These are phyloP conservation scores for Oryza coarctata DNA, from an alignment of 176 grass and related monocot species.

Conservation along the genomic window DNA sequence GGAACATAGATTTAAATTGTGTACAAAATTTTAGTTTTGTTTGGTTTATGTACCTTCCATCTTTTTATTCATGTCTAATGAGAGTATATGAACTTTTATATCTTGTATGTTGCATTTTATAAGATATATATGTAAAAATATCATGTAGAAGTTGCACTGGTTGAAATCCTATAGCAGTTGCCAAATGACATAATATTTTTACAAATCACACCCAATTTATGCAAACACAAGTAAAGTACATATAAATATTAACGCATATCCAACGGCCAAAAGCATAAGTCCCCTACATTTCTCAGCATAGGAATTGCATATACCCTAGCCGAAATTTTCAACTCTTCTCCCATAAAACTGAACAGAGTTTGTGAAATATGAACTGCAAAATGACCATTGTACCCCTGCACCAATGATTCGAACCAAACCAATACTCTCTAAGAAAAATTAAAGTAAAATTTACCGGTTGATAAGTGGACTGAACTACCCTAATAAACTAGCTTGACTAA, in stretches of 20 bases:
- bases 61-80: no score
- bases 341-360: neutral
- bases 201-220: no score
- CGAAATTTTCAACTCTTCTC: neutral
- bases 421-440: neutral
- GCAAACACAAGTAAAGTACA: no score
- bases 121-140: no score
- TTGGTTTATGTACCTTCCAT: neutral
- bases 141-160: no score
- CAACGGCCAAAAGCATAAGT: no score
- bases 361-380: neutral
- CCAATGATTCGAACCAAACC: neutral
- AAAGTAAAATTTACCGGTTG: no score
- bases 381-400: neutral
- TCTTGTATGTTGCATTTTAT: no score
- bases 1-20: neutral
- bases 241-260: no score
- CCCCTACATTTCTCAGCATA: no score
- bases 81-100: no score
- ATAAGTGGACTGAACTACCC: neutral
- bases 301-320: neutral
- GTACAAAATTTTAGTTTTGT: neutral
- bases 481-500: conserved; percentile 17
- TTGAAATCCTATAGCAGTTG: neutral
- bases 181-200: neutral